Evolutionary conservation across 148 eudicot species (phyloP), one percentile per base, ranked within the genome.

Genomic region (Chenopodium formosanum): DNA sequence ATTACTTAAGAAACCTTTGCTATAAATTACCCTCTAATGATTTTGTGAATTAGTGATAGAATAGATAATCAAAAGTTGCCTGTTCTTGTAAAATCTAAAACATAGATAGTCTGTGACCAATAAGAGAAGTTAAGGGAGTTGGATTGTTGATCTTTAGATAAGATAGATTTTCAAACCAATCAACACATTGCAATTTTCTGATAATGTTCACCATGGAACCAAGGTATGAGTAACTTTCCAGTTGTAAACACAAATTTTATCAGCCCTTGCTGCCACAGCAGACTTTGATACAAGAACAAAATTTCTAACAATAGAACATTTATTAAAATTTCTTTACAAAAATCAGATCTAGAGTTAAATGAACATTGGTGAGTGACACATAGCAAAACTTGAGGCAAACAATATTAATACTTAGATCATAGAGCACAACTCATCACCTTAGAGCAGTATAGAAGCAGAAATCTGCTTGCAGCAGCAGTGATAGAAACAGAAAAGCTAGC

Each of bases 391-490:
- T 50, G 50, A 27, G 62, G 40, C 19, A 22, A 78, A 53, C 50
- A 58, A 58, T 17, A 19, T 46, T 4, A 9, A 29, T 63, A 56
- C 22, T 56, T 56, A 56, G 62, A 17, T 56, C 32, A 75, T 65
- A 29, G 62, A 66, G 70, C 40, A 50, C 19, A 78, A 48, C 34
- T 52, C 70, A 76, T 88, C 85, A 96, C 99, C 99, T 96, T 90
- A 29, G 93, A 82, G 80, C 82, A 78, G 84, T 94, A 96, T 81
- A 94, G 75, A 86, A 96, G 94, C 85, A 92, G 75, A 86, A 96
- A 96, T 90, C 99, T 89, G 72, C 89, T 86, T 32, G 94, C 92
- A 81, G 97, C 89, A 29, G 95, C 91, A 78, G 89, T 82, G 62
- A 87, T 20, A 73, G 97, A 91, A 78, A 90, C 90, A 76, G 91